Evolutionary conservation across 805 yeast species (phyloP), one percentile per base, ranked within the genome.

Genomic region (Jamesozyma piceae): DNA sequence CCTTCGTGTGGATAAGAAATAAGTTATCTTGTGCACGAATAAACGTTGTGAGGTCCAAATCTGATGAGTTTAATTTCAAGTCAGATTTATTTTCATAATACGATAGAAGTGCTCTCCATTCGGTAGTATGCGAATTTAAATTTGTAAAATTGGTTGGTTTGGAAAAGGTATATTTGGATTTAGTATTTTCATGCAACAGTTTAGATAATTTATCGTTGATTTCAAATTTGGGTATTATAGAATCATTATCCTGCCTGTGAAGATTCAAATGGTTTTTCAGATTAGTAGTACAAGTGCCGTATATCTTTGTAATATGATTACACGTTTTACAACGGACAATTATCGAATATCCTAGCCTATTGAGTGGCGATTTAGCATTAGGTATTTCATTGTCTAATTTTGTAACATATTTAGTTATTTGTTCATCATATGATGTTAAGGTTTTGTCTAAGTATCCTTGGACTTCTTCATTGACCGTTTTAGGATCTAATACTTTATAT

Each of bases 231-330:
- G 28, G 28, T 8, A 11, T 24, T 24, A 24, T 8, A 8, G 11
- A 8, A 8, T 11, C 28, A 4, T n/a, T 17, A 17, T 31, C 28
- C 14, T 37, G 17, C 19, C 13, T 27, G 28, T 37, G 39, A 6
- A 37, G 15, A 6, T 17, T 17, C 10, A 37, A 29, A 28, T 37
- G 39, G 28, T 37, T 37, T 24, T 29, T 37, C 15, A 37, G 15
- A 29, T 37, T 37, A 10, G 34, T 37, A 2, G 39, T 37, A 13
- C 20, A 26, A 5, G 39, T 37, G 19, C 29, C 39, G 18, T 37
- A 28, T 13, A 37, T 19, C 27, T 37, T 37, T 6, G 39, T 37
- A 14, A 37, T 37, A 28, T 37, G 39, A 18, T 29, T 26, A 29
- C 39, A 37, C 20, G 19, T 20, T 3, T 29, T 37, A 28, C 39